These are phyloP conservation scores for Boletus tylopilopsis DNA, from an alignment of 768 basidiomycete species.

Conservation along the genomic window DNA sequence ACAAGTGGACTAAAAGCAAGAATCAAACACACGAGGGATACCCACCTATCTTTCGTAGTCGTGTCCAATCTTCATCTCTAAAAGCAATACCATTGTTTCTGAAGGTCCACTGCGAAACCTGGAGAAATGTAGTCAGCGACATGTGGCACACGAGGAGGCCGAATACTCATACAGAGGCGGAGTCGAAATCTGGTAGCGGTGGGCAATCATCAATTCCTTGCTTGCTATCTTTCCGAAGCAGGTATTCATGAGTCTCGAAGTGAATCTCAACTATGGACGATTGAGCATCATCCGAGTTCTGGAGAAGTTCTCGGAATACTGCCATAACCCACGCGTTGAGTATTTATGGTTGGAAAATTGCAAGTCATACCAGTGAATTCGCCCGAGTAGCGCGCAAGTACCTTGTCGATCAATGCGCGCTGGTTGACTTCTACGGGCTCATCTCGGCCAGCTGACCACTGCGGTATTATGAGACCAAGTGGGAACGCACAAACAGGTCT, in stretches of 20 bases:
- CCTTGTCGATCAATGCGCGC: constrained; percentile 6
- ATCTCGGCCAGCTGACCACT: constrained; percentile 48
- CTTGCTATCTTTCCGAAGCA: too few species aligned
- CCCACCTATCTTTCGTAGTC: background rate
- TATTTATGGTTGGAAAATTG: constrained; percentile 37
- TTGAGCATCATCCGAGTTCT: constrained; percentile 1
- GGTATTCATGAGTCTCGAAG: background rate
- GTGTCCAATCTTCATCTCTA: constrained; percentile 19
- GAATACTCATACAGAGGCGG: too few species aligned
- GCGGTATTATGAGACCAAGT: too few species aligned
- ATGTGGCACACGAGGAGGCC: constrained; percentile 27
- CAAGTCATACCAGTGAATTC: constrained; percentile 1
- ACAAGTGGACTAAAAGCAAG: background rate
- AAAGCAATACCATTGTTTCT: background rate
- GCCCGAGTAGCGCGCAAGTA: constrained; percentile 2
- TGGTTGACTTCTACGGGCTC: constrained; percentile 87
- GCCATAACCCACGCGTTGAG: background rate
- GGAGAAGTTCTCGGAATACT: constrained; percentile 4
- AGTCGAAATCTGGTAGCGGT: background rate
- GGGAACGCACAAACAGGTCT: too few species aligned
- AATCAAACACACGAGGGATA: too few species aligned
- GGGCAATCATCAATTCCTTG: too few species aligned
- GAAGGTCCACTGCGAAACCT: constrained; percentile 1
- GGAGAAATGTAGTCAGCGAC: background rate
- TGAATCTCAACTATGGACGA: background rate